Conservation (phyloP, 257 asterid genomes). For the Plantago elongata region DNA sequence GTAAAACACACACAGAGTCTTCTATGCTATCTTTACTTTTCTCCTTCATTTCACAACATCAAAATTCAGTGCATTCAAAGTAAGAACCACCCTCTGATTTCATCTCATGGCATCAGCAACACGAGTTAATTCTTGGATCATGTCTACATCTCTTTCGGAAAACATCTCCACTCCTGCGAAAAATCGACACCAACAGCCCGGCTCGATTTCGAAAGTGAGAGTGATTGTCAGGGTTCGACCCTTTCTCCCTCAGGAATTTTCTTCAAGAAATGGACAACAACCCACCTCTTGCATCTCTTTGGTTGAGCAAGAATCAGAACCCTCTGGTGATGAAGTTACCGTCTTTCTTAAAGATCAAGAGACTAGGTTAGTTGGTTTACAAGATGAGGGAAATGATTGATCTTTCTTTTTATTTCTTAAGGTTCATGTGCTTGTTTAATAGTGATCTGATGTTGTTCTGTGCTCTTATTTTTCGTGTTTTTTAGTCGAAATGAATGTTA, state of each 20-base stretch:
- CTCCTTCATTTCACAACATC: neutral
- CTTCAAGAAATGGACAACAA: conserved; percentile 27
- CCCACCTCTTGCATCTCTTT: conserved; percentile 52
- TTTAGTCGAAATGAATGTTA: conserved; percentile 77
- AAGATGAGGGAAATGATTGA: neutral
- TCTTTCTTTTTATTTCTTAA: no score
- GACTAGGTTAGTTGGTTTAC: conserved; percentile 43
- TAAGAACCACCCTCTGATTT: neutral
- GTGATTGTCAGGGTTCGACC: conserved; percentile 75
- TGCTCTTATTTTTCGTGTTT: neutral
- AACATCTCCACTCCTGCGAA: conserved; percentile 35
- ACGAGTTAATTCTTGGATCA: conserved; percentile 17
- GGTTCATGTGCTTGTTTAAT: neutral
- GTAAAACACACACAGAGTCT: conserved; percentile 12
- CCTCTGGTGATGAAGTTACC: conserved; percentile 44
- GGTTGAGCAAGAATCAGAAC: conserved; percentile 27
- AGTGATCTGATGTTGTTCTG: neutral
- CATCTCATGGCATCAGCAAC: conserved; percentile 36
- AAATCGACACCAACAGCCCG: conserved; percentile 22
- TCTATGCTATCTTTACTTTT: neutral
- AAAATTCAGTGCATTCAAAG: conserved; percentile 5
- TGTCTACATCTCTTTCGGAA: conserved; percentile 23
- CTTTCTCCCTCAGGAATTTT: conserved; percentile 58
- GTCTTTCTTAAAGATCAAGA: conserved; percentile 66
- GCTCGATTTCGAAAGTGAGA: conserved; percentile 51